phyloP scores from a whole-genome alignment of 192 early-diverging fungal species.

The Podila clonocystis region DNA sequence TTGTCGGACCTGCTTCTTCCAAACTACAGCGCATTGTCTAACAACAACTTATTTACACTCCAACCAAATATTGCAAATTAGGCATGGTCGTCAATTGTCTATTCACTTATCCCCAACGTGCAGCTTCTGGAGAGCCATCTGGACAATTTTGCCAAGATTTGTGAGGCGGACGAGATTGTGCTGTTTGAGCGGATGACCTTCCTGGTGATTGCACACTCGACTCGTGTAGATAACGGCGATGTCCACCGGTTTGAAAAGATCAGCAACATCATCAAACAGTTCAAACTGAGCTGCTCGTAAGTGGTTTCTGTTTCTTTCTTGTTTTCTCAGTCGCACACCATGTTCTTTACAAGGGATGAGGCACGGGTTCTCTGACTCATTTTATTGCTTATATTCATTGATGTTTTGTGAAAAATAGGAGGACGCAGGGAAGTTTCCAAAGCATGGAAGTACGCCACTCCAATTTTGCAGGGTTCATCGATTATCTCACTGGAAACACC shows the following conservation, averaged over 20 bases:
- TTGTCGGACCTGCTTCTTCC: constrained; percentile 7
- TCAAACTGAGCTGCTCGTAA: constrained; percentile 85
- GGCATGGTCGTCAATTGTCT: constrained; percentile 98
- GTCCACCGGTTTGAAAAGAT: constrained; percentile 91
- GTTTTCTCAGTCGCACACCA: not conserved
- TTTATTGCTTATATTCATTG: not conserved
- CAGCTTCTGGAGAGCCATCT: constrained; percentile 81
- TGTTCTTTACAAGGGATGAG: no score
- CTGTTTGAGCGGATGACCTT: constrained; percentile 97
- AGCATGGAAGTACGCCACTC: constrained; percentile 87
- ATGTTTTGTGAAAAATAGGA: constrained; percentile 43
- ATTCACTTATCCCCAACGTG: constrained; percentile 95
- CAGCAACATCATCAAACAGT: constrained; percentile 92
- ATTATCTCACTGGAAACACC: constrained; percentile 85
- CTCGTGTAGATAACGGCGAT: constrained; percentile 67
- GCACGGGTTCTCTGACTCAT: not conserved
- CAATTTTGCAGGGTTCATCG: constrained; percentile 80
- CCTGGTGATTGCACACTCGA: constrained; percentile 89
- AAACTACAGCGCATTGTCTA: constrained; percentile 23
- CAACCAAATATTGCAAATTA: constrained; percentile 36
- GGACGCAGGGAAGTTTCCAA: constrained; percentile 85
- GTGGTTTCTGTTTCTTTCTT: constrained; percentile 3
- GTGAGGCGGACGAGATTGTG: constrained; percentile 95
- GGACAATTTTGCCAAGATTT: constrained; percentile 79
- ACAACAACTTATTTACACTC: constrained; percentile 34